Evolutionary conservation across 1,139 yeast genomes (phyloP), one percentile per base, ranked within the genome.

Genomic region (Lizanozyma gosingica): DNA sequence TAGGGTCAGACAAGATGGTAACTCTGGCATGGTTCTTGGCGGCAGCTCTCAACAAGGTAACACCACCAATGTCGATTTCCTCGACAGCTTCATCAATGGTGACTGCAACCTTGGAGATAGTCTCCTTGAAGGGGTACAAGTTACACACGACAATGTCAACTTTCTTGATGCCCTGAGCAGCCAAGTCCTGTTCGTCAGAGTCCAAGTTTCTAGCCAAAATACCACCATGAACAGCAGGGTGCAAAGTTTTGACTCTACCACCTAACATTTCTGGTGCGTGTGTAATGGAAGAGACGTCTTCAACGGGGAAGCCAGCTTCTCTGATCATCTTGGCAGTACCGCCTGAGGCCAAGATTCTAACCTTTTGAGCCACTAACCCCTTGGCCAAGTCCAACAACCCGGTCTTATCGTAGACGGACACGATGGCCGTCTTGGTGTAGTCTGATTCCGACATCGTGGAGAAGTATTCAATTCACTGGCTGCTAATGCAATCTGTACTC

Each of bases 231-330:
- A 92, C 96, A 37, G 97, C 97, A 35, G 98, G 98, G 63, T 92
- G 98, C 56, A 92, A 75, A 45, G 98, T 92, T 73, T 92, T 92
- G 55, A 92, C 98, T 68, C 98, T 79, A 47, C 98, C 98, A 44
- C 97, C 95, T 53, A 92, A 76, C 96, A 92, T 92, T 67, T 92
- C 98, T 41, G 98, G 98, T 33, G 97, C 97, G 59, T 88, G 95
- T 39, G 98, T 92, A 60, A 92, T 87, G 45, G 94, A 65, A 40
- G 94, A 82, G 42, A 92, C 97, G 59, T 92, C 98, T 51, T 88
- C 95, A 22, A 92, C 97, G 39, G 95, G 94, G 78, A 92, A 92
- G 11, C 97, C 98, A 41, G 97, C 95, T 62, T 90, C 98, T 60
- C 96, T 83, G 45, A 92, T 82, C 73, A 92, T 73, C 57, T 76